Evolutionary conservation across 73 alveolate species (phyloP), one percentile per base, ranked within the genome.

Genomic region (Stentor coeruleus): DNA sequence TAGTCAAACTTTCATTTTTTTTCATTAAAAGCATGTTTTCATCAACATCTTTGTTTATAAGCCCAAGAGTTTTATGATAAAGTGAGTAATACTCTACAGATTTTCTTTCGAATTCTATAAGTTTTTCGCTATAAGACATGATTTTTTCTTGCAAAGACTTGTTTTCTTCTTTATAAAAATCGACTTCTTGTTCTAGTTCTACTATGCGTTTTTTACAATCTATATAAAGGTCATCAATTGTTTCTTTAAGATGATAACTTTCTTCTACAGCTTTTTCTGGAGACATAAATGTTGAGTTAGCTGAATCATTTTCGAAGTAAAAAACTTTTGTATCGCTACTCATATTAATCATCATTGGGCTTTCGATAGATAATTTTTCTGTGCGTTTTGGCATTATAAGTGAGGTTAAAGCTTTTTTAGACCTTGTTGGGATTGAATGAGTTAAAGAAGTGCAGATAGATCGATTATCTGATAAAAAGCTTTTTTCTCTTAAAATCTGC

Each of bases 231-330:
- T 66, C 79, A 15, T 20, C 41, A 28, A 28, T 26, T 26, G 79
- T 31, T 49, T 49, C 66, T 49, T 49, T 49, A 6, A 49, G 66
- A n/a, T n/a, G n/a, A n/a, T n/a, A n/a, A n/a, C n/a, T n/a, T 14
- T 66, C 79, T 11, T 20, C n/a, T 14, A 1, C 2, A 28, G 49
- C 79, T 66, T 66, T 66, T 20, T 66, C 79, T 66, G 79, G 79
- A 31, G 37, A 28, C 2, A 66, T 28, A 66, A 66, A 66, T 28
- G 42, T 20, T 20, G 79, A 66, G n/a, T 20, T 31, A 26, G 33
- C n/a, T 14, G 39, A 66, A 15, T 66, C 79, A 28, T 20, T 37
- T 31, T 66, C 79, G 37, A 66, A 66, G n/a, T 28, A 26, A 40
- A 31, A 31, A 33, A 20, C 33, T 66, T 66, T 66, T 26, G 40